A percentile compares a stretch with the other conserved stretches of the same genome.
Evolutionary conservation across 1,139 yeast species (phyloP).

Genomic region (Debaryomyces sp.): DNA sequence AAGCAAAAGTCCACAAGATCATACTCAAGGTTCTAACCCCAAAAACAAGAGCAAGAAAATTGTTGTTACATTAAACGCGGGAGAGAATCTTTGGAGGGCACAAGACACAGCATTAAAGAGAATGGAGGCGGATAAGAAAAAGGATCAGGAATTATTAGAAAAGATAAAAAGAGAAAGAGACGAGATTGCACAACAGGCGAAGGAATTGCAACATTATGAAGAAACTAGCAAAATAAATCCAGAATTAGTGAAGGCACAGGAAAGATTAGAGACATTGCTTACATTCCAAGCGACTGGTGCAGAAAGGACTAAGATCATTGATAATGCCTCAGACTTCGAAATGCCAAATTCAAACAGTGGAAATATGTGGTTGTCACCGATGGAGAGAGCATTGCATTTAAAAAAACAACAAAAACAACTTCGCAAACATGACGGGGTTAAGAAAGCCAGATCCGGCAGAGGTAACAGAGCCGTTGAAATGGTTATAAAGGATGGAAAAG

Average conservation of each 20-base stretch:
- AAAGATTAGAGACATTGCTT: constrained; percentile 68
- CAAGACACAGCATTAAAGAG: constrained; percentile 65
- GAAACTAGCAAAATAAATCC: constrained; percentile 41
- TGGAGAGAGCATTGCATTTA: constrained; percentile 80
- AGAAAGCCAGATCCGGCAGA: constrained; percentile 64
- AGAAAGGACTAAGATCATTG: constrained; percentile 88
- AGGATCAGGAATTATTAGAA: constrained; percentile 19
- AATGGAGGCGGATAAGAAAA: constrained; percentile 43
- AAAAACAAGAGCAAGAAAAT: constrained; percentile 41
- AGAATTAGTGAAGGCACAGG: constrained; percentile 69
- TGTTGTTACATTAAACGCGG: constrained; percentile 56
- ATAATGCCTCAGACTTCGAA: constrained; percentile 89
- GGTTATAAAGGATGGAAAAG: constrained; percentile 83
- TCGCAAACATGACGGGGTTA: constrained; percentile 61
- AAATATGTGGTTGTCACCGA: constrained; percentile 82
- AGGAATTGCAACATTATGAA: constrained; percentile 42
- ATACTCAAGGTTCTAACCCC: constrained; percentile 17
- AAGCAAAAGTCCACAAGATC: constrained; percentile 20
- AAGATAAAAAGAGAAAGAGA: constrained; percentile 31
- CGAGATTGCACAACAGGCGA: constrained; percentile 36
- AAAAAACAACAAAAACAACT: constrained; percentile 80
- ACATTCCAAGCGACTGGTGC: constrained; percentile 86
- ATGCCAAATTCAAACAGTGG: constrained; percentile 49
- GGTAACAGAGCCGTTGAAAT: constrained; percentile 77
- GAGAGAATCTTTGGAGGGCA: constrained; percentile 67